Evolutionary conservation across 441 rosid genomes (phyloP), one percentile per base, ranked within the genome.

Genomic region (Erysimum cheiri): DNA sequence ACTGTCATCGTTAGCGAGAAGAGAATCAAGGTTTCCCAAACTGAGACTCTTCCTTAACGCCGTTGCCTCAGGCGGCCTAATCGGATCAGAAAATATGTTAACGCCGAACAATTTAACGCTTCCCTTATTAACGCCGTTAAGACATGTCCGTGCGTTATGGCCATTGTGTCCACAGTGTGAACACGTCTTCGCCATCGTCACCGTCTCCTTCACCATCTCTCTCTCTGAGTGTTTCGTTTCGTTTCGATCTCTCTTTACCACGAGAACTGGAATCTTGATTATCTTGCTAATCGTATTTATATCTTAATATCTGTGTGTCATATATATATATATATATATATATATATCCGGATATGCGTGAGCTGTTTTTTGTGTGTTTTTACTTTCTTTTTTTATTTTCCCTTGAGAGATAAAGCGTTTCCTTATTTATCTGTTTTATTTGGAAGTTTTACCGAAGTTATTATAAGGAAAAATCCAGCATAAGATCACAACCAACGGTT

Each of bases 41-140:
- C 97, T 85, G 2, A 37, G 54, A 75, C 90, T 83, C 75, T 66
- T 87, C 40, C 67, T 80, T 58, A 85, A 15, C 36, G 80, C 33
- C 22, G 63, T 40, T 12, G 33, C 75, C 37, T 81, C 76, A 8
- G 66, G 68, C 24, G 70, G 32, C 36, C 44, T 71, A 44, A 50
- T 58, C 40, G 64, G 69, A 10, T 61, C 53, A 55, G 74, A 29
- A 48, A 74, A 56, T 71, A 89, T 80, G 39, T 71, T 70, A 13
- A 85, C 90, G 8, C 97, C 97, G 59, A 91, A 91, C 35, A 91
- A 73, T 73, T 83, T 90, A 14, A 86, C n/a, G 4, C 64, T 71
- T 7, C 71, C 75, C 10, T 57, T 70, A 12, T 31, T 64, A 29
- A 73, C 83, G 3, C 52, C 78, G 49, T 79, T 67, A 43, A 53